Conservation (phyloP, 2,329 filamentous ascomycete species). For the Plenodomus lindquistii region DNA sequence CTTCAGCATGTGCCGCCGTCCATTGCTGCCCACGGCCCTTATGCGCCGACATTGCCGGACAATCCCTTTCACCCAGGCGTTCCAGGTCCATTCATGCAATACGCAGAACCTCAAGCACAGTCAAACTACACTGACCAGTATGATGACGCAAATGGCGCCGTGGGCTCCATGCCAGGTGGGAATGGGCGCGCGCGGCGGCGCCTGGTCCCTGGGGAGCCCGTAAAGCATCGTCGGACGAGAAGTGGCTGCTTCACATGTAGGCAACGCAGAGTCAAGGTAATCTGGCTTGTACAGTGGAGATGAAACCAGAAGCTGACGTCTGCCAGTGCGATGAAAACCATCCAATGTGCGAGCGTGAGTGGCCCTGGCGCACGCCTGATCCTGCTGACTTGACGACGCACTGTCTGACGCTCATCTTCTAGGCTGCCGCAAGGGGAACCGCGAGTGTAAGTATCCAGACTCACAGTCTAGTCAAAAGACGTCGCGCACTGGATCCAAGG, state of each 20-base stretch:
- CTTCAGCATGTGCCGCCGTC: slow-evolving; percentile 30
- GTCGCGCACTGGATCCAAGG: slow-evolving; percentile 52
- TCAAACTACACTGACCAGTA: slow-evolving; percentile 41
- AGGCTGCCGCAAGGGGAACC: slow-evolving; percentile 89
- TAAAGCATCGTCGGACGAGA: slow-evolving; percentile 90
- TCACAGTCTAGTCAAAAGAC: slow-evolving; percentile 58
- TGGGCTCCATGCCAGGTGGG: slow-evolving; percentile 32
- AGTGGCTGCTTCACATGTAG: slow-evolving; percentile 95
- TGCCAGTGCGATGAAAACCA: slow-evolving; percentile 84
- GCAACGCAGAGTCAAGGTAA: slow-evolving; percentile 78
- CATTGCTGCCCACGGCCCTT: slow-evolving; percentile 35
- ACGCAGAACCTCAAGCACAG: slow-evolving; percentile 36
- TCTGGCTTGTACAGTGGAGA: slow-evolving; percentile 1
- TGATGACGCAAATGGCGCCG: slow-evolving; percentile 35
- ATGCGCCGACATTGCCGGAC: slow-evolving; percentile 33
- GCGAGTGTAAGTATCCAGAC: slow-evolving; percentile 90
- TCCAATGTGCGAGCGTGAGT: slow-evolving; percentile 77
- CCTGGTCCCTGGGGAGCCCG: slow-evolving; percentile 61
- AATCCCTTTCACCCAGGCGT: slow-evolving; percentile 37
- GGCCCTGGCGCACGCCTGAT: slow-evolving; percentile 1
- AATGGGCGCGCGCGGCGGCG: slow-evolving; percentile 37
- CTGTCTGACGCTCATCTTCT: slow-evolving; percentile 21
- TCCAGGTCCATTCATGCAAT: slow-evolving; percentile 36
- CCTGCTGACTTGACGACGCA: slow-evolving; percentile 4
- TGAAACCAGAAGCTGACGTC: slow-evolving; percentile 14